A percentile compares a stretch with the other conserved stretches of the same genome.
phyloP scores from a whole-genome alignment of 2,329 filamentous ascomycete species.

The Tolypocladium sp. region DNA sequence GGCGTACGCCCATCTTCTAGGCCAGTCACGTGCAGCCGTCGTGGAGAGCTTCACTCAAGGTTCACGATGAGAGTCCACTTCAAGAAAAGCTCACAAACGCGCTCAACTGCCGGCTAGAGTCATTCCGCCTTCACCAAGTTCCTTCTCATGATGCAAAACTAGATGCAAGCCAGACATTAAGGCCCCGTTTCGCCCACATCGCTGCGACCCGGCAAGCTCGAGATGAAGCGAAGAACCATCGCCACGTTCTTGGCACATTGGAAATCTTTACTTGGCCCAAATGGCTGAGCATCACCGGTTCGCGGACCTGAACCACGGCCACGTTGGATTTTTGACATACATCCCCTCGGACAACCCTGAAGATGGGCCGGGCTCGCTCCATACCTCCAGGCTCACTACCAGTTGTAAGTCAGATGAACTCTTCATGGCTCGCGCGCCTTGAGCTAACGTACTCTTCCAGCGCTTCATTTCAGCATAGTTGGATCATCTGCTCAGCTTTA shows the following conservation, averaged over 20 bases:
- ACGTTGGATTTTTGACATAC: conserved; percentile 23
- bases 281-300: conserved; percentile 27
- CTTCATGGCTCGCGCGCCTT: not conserved
- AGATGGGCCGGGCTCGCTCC: conserved; percentile 16
- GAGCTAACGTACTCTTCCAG: conserved; percentile 9
- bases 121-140: not conserved
- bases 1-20: not conserved
- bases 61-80: not conserved
- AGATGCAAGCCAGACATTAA: not conserved
- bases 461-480: conserved; percentile 19
- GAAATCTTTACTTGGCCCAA: conserved; percentile 20
- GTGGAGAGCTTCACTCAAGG: not conserved
- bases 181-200: not conserved
- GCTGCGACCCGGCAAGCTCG: conserved; percentile 8
- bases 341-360: conserved; percentile 12
- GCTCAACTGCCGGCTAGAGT: not conserved
- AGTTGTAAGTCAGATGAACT: conserved; percentile 8
- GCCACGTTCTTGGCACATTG: conserved; percentile 14
- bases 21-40: conserved; percentile 10
- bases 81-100: not conserved
- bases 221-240: conserved; percentile 22
- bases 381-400: conserved; percentile 20
- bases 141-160: not conserved
- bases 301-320: conserved; percentile 21
- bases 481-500: conserved; percentile 24